These are phyloP conservation scores for Teratosphaeria destructans DNA, from an alignment of 2,329 filamentous ascomycete species.

Conservation along the genomic window DNA sequence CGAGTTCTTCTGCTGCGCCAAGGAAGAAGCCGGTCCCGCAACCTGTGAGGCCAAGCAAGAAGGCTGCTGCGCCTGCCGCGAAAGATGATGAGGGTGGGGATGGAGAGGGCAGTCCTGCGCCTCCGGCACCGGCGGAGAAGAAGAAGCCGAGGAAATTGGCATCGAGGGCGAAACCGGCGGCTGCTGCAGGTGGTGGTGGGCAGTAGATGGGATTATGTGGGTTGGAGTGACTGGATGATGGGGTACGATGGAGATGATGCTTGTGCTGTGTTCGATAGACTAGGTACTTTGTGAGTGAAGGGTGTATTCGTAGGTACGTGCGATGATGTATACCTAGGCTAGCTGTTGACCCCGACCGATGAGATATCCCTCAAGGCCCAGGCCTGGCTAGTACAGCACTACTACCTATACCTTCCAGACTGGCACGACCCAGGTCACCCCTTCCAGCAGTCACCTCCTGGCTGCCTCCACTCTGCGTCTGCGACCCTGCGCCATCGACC, in stretches of 20 bases:
- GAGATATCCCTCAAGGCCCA: no score
- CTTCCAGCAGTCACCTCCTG: no score
- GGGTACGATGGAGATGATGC: not conserved
- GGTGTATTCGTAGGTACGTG: not conserved
- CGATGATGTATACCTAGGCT: not conserved
- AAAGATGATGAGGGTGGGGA: not conserved
- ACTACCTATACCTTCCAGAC: not conserved
- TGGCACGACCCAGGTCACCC: no score
- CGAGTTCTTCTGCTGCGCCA: constrained; percentile 2
- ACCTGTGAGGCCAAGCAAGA: constrained; percentile 9
- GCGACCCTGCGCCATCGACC: no score
- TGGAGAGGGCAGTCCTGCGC: constrained; percentile 5
- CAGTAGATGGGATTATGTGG: not conserved
- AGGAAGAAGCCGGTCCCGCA: constrained; percentile 8
- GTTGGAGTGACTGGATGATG: not conserved
- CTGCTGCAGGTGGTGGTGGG: not conserved
- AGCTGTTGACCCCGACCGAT: not conserved
- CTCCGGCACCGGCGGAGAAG: constrained; percentile 15
- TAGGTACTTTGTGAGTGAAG: not conserved
- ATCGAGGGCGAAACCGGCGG: constrained; percentile 6
- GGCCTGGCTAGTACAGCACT: no score
- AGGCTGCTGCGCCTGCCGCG: not conserved
- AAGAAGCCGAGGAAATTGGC: constrained; percentile 22
- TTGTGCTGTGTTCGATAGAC: not conserved
- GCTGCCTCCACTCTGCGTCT: no score